These are phyloP conservation scores for Colletotrichum coccodes DNA, from an alignment of 2,329 filamentous ascomycete genomes.

Conservation along the genomic window DNA sequence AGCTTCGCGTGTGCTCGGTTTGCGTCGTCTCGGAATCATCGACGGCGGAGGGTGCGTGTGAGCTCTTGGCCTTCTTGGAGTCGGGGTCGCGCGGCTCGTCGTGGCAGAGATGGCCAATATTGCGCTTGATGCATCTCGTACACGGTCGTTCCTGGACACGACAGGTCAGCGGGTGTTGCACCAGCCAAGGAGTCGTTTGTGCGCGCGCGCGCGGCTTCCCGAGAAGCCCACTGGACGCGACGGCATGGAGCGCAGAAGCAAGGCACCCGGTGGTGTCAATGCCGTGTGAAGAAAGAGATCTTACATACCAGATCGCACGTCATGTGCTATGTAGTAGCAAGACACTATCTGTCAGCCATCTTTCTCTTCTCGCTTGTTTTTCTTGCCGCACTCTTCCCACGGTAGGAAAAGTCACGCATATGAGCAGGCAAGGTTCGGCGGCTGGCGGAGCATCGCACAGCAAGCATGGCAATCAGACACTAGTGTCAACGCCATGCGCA, in stretches of 20 bases:
- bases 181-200: constrained; percentile 32
- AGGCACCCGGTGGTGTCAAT: neutral
- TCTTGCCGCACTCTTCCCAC: neutral
- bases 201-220: neutral
- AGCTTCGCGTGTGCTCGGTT: constrained; percentile 59
- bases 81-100: constrained; percentile 92
- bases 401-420: neutral
- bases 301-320: constrained; percentile 87
- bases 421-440: constrained; percentile 20
- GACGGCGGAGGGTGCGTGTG: constrained; percentile 63
- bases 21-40: constrained; percentile 69
- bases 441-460: constrained; percentile 28
- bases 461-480: constrained; percentile 14
- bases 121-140: constrained; percentile 96
- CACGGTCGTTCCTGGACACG: constrained; percentile 86
- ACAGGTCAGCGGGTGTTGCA: constrained; percentile 43
- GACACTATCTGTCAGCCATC: constrained; percentile 57
- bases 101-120: constrained; percentile 98
- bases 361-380: constrained; percentile 10
- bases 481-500: constrained; percentile 17
- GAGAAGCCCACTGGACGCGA: constrained; percentile 33
- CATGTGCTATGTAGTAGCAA: constrained; percentile 76
- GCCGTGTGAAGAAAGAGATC: constrained; percentile 32
- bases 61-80: constrained; percentile 81
- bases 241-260: constrained; percentile 29